These are phyloP conservation scores for Poa annua DNA, from an alignment of 176 grass and related monocot species.

Conservation along the genomic window DNA sequence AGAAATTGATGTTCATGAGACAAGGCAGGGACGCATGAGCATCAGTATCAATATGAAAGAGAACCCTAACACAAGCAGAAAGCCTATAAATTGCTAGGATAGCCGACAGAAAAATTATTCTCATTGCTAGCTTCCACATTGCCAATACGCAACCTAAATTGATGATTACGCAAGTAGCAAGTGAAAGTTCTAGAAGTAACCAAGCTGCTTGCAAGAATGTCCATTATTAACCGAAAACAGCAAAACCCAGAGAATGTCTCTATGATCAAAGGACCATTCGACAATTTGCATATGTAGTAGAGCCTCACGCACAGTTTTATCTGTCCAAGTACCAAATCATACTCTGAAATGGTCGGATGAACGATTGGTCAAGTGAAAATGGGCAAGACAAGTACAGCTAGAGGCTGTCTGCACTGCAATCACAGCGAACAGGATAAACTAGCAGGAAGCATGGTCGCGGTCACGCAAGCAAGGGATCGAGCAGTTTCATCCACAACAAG, in stretches of 20 bases:
- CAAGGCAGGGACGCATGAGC: conserved; percentile 23
- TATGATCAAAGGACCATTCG: conserved; percentile 5
- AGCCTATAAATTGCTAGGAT: conserved; percentile 13
- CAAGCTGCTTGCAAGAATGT: not conserved
- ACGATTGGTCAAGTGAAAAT: not conserved
- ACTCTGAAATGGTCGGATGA: not conserved
- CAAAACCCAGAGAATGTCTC: not conserved
- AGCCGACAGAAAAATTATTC: conserved; percentile 27
- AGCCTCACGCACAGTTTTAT: not conserved
- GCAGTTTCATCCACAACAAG: conserved; percentile 6
- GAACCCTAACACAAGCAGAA: conserved; percentile 32
- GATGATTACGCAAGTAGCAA: conserved; percentile 11
- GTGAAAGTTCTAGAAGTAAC: not conserved
- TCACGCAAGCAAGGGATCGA: not conserved
- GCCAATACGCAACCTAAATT: conserved; percentile 26
- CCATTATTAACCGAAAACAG: not conserved
- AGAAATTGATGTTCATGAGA: conserved; percentile 33
- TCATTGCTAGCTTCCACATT: conserved; percentile 20
- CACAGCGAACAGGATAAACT: conserved; percentile 5
- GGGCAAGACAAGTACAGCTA: not conserved
- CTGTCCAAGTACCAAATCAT: not conserved
- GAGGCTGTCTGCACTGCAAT: not conserved
- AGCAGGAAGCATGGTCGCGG: not conserved
- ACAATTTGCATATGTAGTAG: not conserved
- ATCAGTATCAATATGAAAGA: conserved; percentile 21